phyloP scores from a whole-genome alignment of 148 eudicot genomes.

The Camellia lanceoleosa region DNA sequence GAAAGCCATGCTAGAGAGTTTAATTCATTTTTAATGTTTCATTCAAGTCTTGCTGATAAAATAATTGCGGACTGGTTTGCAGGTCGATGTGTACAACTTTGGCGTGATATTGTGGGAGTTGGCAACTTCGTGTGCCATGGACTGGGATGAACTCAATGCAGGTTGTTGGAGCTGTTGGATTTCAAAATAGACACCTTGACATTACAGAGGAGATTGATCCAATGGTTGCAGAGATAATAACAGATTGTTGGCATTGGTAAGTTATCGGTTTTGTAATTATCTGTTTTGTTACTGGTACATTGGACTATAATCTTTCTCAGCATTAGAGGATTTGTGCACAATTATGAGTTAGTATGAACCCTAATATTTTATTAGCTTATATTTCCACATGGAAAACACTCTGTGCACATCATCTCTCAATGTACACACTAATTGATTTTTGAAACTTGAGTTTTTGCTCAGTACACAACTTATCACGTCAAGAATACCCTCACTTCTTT shows the following conservation, averaged over 20 bases:
- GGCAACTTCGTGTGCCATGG: slow-evolving; percentile 87
- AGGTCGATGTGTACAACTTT: slow-evolving; percentile 95
- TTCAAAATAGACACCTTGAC: slow-evolving; percentile 73
- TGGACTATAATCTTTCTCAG: no score
- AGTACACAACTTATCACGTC: no score
- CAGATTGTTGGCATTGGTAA: slow-evolving; percentile 87
- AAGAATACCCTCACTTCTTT: no score
- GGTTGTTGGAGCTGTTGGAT: slow-evolving; percentile 99
- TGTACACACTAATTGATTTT: no score
- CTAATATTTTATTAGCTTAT: no score
- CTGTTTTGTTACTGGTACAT: not conserved
- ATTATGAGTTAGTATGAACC: no score
- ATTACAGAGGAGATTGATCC: slow-evolving; percentile 78
- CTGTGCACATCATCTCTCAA: not conserved
- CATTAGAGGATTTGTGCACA: no score
- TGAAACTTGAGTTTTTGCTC: no score
- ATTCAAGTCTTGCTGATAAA: not conserved
- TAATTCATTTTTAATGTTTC: slow-evolving; percentile 1
- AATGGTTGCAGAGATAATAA: slow-evolving; percentile 65
- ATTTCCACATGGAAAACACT: no score
- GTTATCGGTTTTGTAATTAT: slow-evolving; percentile 17
- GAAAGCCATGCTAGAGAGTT: not conserved
- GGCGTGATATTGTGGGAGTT: slow-evolving; percentile 97
- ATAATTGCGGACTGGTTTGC: slow-evolving; percentile 25
- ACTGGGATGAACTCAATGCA: slow-evolving; percentile 96